phyloP scores from a whole-genome alignment of 192 early-diverging fungal species.

The Backusella circina region DNA sequence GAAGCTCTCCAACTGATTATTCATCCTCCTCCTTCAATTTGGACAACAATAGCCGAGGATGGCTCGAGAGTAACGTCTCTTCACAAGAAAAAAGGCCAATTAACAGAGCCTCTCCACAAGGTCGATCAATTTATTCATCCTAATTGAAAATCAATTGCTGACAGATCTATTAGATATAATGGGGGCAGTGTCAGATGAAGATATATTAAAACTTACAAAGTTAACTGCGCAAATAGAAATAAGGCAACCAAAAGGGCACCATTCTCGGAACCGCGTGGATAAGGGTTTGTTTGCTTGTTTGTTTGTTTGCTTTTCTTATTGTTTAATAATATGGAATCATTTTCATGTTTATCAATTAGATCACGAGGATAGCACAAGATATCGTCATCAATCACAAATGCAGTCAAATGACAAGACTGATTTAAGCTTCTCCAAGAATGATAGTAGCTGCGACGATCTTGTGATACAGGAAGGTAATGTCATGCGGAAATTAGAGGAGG shows the following conservation, averaged over 20 bases:
- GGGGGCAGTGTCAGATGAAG: conserved; percentile 22
- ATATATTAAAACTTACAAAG: conserved; percentile 17
- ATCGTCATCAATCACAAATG: conserved; percentile 1
- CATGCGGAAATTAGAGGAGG: not conserved
- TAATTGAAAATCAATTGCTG: not conserved
- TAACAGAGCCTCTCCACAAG: not conserved
- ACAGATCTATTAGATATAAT: conserved; percentile 10
- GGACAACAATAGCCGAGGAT: not conserved
- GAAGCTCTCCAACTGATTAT: not conserved
- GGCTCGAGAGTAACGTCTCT: not conserved
- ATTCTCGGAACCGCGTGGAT: not conserved
- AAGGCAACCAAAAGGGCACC: not conserved
- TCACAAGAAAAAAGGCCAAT: not conserved
- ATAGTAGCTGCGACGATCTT: not conserved
- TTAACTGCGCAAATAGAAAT: not conserved
- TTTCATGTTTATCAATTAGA: not conserved
- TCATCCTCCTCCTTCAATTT: not conserved
- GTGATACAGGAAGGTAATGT: not conserved
- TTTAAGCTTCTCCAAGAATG: not conserved
- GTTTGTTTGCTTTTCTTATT: not conserved
- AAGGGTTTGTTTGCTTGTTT: not conserved
- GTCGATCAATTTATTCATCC: not conserved
- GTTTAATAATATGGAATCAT: not conserved
- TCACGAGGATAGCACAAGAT: conserved; percentile 1
- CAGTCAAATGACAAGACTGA: not conserved